These are phyloP conservation scores for Hypocrella siamensis DNA, from an alignment of 2,329 filamentous ascomycete species.

Conservation along the genomic window DNA sequence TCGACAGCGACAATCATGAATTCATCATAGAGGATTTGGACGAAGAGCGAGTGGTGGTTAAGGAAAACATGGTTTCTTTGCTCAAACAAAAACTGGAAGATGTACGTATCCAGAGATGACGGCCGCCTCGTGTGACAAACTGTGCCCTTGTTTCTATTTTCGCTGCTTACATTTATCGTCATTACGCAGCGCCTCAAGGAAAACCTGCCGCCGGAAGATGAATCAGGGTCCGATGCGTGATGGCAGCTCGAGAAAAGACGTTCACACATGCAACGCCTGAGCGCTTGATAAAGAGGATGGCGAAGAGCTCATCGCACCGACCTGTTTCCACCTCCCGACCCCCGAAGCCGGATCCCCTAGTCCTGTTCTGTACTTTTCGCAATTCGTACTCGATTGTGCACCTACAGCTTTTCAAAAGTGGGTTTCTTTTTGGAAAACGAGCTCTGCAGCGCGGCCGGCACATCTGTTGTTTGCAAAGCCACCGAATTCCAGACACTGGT, in stretches of 20 bases:
- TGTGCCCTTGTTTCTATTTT: not conserved
- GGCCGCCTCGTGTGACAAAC: too few species aligned
- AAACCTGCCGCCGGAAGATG: constrained; percentile 33
- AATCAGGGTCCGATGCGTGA: constrained; percentile 32
- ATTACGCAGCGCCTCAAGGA: constrained; percentile 29
- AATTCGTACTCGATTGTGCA: not conserved
- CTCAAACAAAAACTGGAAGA: constrained; percentile 56
- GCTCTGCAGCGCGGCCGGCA: constrained; percentile 57
- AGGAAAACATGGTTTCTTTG: constrained; percentile 53
- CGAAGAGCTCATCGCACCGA: too few species aligned
- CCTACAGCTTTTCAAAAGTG: constrained; percentile 68
- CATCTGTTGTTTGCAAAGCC: constrained; percentile 67
- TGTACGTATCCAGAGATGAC: constrained; percentile 24
- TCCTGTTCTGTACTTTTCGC: too few species aligned
- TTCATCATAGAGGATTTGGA: constrained; percentile 71
- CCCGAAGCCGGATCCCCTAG: too few species aligned
- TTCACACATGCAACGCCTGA: too few species aligned
- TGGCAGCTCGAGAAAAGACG: not conserved
- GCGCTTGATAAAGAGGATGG: too few species aligned
- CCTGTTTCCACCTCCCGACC: too few species aligned
- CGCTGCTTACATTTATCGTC: not conserved
- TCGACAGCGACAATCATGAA: constrained; percentile 54
- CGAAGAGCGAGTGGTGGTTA: constrained; percentile 59
- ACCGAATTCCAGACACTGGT: constrained; percentile 79
- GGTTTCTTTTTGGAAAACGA: constrained; percentile 66